These are phyloP conservation scores for Isabelozyma heimii DNA, from an alignment of 805 yeast species.

Conservation along the genomic window DNA sequence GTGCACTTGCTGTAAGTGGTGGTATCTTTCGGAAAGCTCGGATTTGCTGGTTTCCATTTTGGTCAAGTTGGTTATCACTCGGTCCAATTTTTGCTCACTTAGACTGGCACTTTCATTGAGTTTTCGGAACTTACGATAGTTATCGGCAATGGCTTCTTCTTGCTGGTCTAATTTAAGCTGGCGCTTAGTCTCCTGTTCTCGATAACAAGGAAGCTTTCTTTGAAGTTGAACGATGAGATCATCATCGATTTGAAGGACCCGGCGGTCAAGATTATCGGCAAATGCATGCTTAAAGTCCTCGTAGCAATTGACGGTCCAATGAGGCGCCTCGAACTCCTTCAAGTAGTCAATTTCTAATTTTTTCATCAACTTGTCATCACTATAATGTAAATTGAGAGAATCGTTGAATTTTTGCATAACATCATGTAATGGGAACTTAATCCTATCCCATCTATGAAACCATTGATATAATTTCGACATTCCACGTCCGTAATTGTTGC, in stretches of 20 bases:
- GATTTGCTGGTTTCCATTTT: slow-evolving; percentile 14
- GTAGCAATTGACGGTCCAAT: slow-evolving; percentile 9
- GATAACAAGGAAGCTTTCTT: slow-evolving; percentile 16
- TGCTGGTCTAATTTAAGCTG: slow-evolving; percentile 31
- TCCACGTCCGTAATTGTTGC: slow-evolving; percentile 25
- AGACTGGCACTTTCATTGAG: slow-evolving; percentile 33
- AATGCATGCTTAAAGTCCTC: slow-evolving; percentile 24
- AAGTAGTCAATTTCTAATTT: slow-evolving; percentile 15
- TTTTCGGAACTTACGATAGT: slow-evolving; percentile 28
- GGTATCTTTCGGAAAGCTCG: slow-evolving; percentile 8
- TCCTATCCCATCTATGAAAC: slow-evolving; percentile 22
- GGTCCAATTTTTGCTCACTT: slow-evolving; percentile 29
- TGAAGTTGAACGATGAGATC: slow-evolving; percentile 10
- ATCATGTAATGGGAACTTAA: slow-evolving; percentile 9
- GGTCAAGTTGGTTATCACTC: slow-evolving; percentile 27
- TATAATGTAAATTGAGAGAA: slow-evolving; percentile 11
- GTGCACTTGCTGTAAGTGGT: background rate
- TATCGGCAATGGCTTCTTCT: slow-evolving; percentile 30
- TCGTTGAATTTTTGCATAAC: slow-evolving; percentile 19
- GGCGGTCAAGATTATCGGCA: slow-evolving; percentile 21
- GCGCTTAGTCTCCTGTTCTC: slow-evolving; percentile 25
- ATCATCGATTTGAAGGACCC: slow-evolving; percentile 18
- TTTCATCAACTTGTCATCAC: slow-evolving; percentile 23
- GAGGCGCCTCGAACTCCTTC: slow-evolving; percentile 8
- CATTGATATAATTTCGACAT: slow-evolving; percentile 22